A percentile compares a stretch with the other conserved stretches of the same genome.
Evolutionary conservation across 352 stramenopile genomes (phyloP).

Genomic region (Blastocystis sp.): DNA sequence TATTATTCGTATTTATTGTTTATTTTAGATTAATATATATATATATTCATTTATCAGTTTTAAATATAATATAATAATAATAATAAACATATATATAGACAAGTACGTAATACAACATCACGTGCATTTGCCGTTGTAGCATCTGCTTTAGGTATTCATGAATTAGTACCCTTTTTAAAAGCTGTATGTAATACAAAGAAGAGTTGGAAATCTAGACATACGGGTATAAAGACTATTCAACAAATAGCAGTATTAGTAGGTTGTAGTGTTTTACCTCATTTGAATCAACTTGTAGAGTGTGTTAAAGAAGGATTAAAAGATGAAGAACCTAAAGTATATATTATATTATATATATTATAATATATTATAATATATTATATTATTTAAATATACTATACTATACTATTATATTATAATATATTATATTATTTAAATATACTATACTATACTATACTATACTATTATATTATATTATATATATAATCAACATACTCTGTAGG

Average conservation of each 20-base stretch:
- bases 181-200: conserved; percentile 90
- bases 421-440: no score
- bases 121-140: conserved; percentile 94
- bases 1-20: no score
- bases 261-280: conserved; percentile 82
- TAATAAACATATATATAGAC: no score
- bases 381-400: neutral
- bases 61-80: no score
- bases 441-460: no score
- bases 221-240: conserved; percentile 91
- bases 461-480: neutral
- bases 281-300: conserved; percentile 90
- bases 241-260: conserved; percentile 95
- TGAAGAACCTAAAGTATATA: conserved; percentile 77
- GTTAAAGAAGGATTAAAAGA: conserved; percentile 87
- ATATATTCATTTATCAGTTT: no score
- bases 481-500: neutral
- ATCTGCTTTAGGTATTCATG: conserved; percentile 82
- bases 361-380: neutral
- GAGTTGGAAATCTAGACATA: conserved; percentile 92
- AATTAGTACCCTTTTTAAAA: conserved; percentile 89
- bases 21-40: no score
- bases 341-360: neutral
- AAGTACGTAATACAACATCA: conserved; percentile 91
- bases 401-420: no score